Conservation (phyloP, 1,284 basidiomycete species). For the Vanrija pseudolonga region DNA sequence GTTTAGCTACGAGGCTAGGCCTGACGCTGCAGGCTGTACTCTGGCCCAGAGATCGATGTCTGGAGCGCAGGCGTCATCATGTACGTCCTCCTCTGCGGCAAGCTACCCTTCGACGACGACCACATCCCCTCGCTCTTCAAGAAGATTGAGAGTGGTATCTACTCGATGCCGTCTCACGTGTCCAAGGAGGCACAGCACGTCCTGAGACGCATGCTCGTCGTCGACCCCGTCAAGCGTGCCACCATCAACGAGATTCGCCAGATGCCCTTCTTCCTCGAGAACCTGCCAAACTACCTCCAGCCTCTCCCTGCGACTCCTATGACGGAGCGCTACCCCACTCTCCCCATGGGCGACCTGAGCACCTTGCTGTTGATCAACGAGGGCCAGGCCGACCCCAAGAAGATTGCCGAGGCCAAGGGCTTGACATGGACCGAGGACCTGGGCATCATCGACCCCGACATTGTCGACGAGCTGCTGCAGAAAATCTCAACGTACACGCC, state of each 20-base stretch:
- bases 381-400: constrained; percentile 41
- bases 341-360: constrained; percentile 45
- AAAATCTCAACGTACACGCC: constrained; percentile 73
- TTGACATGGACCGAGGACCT: constrained; percentile 55
- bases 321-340: constrained; percentile 38
- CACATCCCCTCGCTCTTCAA: constrained; percentile 86
- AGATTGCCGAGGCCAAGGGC: constrained; percentile 47
- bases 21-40: constrained; percentile 60
- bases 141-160: constrained; percentile 85
- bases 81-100: constrained; percentile 89
- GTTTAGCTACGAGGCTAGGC: constrained; percentile 12
- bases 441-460: constrained; percentile 82
- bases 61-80: constrained; percentile 95
- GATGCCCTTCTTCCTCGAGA: constrained; percentile 80
- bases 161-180: constrained; percentile 73
- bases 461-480: constrained; percentile 74
- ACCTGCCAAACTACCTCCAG: constrained; percentile 80
- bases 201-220: constrained; percentile 79
- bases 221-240: constrained; percentile 88
- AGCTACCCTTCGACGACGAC: constrained; percentile 91
- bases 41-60: constrained; percentile 94
- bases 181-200: constrained; percentile 71
- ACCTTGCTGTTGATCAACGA: constrained; percentile 41
- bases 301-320: constrained; percentile 75
- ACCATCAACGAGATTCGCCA: constrained; percentile 84